Base-by-base conservation (phyloP, 2,329 filamentous ascomycete genomes). In the Colletotrichum caudatum region DNA sequence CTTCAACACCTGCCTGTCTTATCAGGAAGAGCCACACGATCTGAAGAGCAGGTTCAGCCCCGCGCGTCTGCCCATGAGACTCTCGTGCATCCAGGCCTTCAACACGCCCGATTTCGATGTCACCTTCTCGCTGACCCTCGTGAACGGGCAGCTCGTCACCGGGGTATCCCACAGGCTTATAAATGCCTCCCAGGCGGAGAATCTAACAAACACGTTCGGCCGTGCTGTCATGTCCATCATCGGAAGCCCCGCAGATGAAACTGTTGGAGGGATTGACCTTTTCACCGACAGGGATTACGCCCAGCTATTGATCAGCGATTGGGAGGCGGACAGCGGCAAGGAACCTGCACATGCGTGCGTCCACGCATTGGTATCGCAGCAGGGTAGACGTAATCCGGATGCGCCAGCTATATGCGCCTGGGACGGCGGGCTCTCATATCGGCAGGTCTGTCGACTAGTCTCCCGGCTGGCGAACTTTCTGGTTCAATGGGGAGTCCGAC, bases 271-370 rank as follows among this genome's bases (percentile, higher is more conserved):
- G 26, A 78, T 86, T 35, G 85, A 89, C 76, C 80, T 88, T 3
- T 89, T 90, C 74, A 89, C 84, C 16, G 84, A 88, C 59, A 81
- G 84, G 11, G 88, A 91, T 74, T 85, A 86, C 72, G 81, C 85
- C 5, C 87, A 89, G 66, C 84, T 90, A 53, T 76, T 86, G 9
- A 82, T 84, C 6, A 89, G 88, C 80, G 88, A 87, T 62, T 83
- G 83, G 73, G 82, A 83, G 39, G 77, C 79, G 0, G 81, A 82
- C 2, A 76, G 80, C 46, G 77, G 76, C 1, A 80, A 83, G 1
- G 80, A 83, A 6, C 79, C 81, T 75, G 80, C 79, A 58, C 83
- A 80, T 62, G 82, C 77, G 16, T 75, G 85, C 74, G 76, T 88
- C 0, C 85, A 87, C 74, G 81, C 84, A 11, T 76, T 87, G 6